These are phyloP conservation scores for Paecilomyces dactylethromorphus DNA, from an alignment of 2,329 filamentous ascomycete species.

Conservation along the genomic window DNA sequence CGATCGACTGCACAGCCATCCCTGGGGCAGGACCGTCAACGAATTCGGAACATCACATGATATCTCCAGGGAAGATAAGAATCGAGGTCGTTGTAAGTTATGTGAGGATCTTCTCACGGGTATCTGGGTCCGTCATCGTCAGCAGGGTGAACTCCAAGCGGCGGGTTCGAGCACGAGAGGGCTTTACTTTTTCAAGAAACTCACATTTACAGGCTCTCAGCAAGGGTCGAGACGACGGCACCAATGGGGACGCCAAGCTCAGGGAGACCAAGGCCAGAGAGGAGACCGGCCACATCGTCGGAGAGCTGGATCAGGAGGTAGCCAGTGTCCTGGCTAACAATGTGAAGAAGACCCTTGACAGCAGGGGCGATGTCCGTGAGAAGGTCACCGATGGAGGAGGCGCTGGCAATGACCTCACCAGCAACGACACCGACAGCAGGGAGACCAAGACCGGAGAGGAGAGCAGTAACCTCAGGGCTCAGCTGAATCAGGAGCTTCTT, in stretches of 20 bases:
- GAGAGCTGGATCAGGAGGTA: slow-evolving; percentile 25
- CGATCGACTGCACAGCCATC: neutral
- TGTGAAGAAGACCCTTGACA: slow-evolving; percentile 22
- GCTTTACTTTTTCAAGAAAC: neutral
- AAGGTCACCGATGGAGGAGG: slow-evolving; percentile 18
- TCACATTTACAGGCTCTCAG: slow-evolving; percentile 11
- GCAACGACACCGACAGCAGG: slow-evolving; percentile 16
- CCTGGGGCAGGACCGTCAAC: neutral
- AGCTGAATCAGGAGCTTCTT: slow-evolving; percentile 23
- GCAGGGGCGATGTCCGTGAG: slow-evolving; percentile 16
- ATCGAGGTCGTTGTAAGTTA: neutral
- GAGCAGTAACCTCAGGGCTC: slow-evolving; percentile 20
- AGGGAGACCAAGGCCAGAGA: slow-evolving; percentile 23
- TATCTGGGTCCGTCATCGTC: neutral
- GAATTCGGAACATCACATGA: neutral
- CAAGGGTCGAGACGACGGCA: slow-evolving; percentile 17
- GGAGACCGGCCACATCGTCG: slow-evolving; percentile 18
- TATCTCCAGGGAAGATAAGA: neutral
- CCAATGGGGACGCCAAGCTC: slow-evolving; percentile 21
- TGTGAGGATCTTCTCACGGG: neutral
- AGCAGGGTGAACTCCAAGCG: neutral
- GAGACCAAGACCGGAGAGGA: slow-evolving; percentile 23
- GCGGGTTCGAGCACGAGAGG: neutral
- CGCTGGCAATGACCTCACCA: slow-evolving; percentile 20
- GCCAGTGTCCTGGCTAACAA: slow-evolving; percentile 21